Evolutionary conservation across 805 yeast genomes (phyloP).

Genomic region (Ogataea sp.): DNA sequence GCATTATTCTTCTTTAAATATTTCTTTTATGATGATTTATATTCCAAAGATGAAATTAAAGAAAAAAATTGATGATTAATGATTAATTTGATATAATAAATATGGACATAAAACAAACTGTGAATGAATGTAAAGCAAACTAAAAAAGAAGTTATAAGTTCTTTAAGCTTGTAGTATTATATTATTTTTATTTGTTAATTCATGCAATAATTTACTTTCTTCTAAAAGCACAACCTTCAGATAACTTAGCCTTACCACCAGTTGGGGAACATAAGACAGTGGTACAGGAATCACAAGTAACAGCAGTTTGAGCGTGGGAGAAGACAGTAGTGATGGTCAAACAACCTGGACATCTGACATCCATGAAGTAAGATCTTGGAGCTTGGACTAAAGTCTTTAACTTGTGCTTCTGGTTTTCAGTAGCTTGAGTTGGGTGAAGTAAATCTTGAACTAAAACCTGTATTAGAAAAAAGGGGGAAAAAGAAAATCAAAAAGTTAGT

Average conservation of each 20-base stretch:
- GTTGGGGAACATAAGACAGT: constrained; percentile 98
- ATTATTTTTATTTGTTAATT: too few species aligned
- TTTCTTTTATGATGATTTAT: too few species aligned
- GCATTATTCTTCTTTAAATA: too few species aligned
- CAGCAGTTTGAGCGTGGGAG: constrained; percentile 99
- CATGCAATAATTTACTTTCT: constrained; percentile 74
- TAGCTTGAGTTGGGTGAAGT: constrained; percentile 94
- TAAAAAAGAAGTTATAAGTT: too few species aligned
- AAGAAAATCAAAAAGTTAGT: not conserved
- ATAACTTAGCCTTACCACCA: constrained; percentile 99
- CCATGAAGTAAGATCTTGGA: constrained; percentile 99
- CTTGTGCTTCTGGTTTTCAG: constrained; percentile 97
- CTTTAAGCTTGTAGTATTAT: too few species aligned
- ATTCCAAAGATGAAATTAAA: too few species aligned
- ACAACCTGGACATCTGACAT: constrained; percentile 99
- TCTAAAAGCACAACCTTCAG: constrained; percentile 99
- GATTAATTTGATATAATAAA: too few species aligned
- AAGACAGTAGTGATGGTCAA: constrained; percentile 97
- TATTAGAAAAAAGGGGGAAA: not conserved
- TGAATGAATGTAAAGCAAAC: too few species aligned
- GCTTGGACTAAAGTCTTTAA: constrained; percentile 93
- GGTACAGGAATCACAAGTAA: constrained; percentile 97
- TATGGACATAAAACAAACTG: too few species aligned
- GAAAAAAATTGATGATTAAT: too few species aligned
- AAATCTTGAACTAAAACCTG: constrained; percentile 98